Percentiles rank a stretch among this genome's conserved stretches.
Conservation (phyloP, 495 filamentous ascomycete species). For the Trichoderma reesei region DNA sequence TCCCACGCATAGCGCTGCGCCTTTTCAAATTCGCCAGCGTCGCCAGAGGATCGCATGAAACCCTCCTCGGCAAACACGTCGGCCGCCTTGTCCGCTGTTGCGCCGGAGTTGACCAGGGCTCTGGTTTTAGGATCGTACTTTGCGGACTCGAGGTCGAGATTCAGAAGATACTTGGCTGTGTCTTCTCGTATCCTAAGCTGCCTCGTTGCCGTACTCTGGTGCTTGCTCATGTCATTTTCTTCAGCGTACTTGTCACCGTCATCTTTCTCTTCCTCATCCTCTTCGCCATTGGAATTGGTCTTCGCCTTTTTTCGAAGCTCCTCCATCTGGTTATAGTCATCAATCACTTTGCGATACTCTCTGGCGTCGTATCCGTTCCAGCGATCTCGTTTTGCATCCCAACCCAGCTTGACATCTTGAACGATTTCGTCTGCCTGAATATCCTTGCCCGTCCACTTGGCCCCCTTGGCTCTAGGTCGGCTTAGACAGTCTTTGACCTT, state of each 20-base stretch:
- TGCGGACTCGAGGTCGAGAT: conserved; percentile 89
- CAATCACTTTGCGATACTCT: conserved; percentile 75
- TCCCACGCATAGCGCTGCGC: conserved; percentile 93
- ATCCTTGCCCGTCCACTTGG: conserved; percentile 84
- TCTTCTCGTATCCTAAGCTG: conserved; percentile 91
- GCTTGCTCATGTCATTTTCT: conserved; percentile 90
- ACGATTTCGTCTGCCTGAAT: conserved; percentile 90
- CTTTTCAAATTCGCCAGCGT: conserved; percentile 88
- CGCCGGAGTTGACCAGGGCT: conserved; percentile 84
- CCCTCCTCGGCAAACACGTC: conserved; percentile 89
- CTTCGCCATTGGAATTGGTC: conserved; percentile 19
- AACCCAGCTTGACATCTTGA: conserved; percentile 74
- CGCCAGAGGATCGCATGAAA: conserved; percentile 81
- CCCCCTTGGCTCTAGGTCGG: conserved; percentile 80
- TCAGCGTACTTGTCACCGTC: conserved; percentile 73
- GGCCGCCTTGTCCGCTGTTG: conserved; percentile 71
- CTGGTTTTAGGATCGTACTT: conserved; percentile 98
- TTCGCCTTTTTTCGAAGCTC: conserved; percentile 55
- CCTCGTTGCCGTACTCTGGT: conserved; percentile 80
- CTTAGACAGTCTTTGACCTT: conserved; percentile 89
- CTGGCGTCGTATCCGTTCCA: conserved; percentile 94
- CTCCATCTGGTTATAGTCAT: conserved; percentile 82
- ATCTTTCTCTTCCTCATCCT: conserved; percentile 42
- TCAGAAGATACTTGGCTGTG: conserved; percentile 94
- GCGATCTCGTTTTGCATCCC: conserved; percentile 96